Evolutionary conservation across 441 rosid genomes (phyloP).

Genomic region (Croton laevigatus): DNA sequence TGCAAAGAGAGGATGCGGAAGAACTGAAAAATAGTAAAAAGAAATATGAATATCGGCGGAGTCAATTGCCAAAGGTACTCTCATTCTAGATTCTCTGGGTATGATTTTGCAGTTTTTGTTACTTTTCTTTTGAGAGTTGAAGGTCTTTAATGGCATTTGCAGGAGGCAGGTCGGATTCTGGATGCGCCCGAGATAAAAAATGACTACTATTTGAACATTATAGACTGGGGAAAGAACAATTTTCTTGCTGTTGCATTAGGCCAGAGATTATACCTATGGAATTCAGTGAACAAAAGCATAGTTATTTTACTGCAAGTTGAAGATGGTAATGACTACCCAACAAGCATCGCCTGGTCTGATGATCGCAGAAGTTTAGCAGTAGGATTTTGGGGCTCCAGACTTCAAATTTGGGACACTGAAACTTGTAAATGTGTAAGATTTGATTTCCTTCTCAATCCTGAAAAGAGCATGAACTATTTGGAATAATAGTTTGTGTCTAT

Average conservation of each 20-base stretch:
- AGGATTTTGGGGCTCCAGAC: constrained; percentile 37
- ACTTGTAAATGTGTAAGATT: constrained; percentile 44
- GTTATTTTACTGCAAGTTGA: constrained; percentile 24
- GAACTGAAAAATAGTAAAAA: constrained; percentile 16
- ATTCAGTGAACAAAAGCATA: constrained; percentile 24
- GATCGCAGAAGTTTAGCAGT: constrained; percentile 39
- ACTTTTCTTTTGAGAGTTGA: background rate
- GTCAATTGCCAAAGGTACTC: constrained; percentile 38
- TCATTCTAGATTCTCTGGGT: background rate
- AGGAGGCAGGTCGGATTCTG: constrained; percentile 40
- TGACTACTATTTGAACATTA: constrained; percentile 40
- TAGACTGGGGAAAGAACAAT: constrained; percentile 54
- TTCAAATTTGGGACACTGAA: constrained; percentile 50
- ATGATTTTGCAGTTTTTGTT: background rate
- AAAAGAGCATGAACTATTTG: background rate
- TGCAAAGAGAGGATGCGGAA: constrained; percentile 34
- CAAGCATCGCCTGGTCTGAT: constrained; percentile 46
- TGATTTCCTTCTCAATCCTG: background rate
- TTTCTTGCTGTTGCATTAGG: constrained; percentile 48
- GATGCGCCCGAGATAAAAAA: constrained; percentile 47
- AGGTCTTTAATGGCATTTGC: constrained; percentile 17
- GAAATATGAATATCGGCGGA: constrained; percentile 14
- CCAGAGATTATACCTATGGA: constrained; percentile 36
- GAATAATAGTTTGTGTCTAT: background rate
- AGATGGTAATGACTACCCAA: constrained; percentile 29